phyloP scores from a whole-genome alignment of 1,284 basidiomycete genomes.

The Rhodotorula sp. region DNA sequence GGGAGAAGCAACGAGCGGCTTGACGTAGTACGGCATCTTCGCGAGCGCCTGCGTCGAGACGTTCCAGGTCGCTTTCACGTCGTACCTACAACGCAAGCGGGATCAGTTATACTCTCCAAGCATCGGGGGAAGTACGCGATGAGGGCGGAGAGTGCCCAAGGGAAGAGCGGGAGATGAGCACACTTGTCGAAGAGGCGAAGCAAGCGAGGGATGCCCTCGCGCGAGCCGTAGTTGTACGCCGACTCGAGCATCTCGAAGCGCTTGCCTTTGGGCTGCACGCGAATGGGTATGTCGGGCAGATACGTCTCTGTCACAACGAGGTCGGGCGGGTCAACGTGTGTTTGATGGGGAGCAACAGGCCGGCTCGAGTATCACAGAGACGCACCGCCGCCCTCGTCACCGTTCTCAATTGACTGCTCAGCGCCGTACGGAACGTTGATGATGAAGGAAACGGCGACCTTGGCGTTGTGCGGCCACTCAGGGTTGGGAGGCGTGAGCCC shows the following conservation, averaged over 20 bases:
- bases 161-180: too few species aligned
- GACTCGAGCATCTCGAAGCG: constrained; percentile 51
- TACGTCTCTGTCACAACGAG: constrained; percentile 35
- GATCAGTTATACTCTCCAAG: too few species aligned
- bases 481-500: constrained; percentile 50
- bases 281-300: constrained; percentile 44
- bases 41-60: constrained; percentile 47
- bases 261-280: constrained; percentile 41
- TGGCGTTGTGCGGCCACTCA: constrained; percentile 52
- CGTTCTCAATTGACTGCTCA: constrained; percentile 50
- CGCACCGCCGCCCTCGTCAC: constrained; percentile 51
- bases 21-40: constrained; percentile 41
- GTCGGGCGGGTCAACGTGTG: too few species aligned
- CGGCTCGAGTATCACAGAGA: too few species aligned
- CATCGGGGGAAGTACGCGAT: too few species aligned
- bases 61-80: constrained; percentile 43
- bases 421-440: constrained; percentile 54
- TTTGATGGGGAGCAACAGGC: too few species aligned
- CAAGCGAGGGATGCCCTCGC: constrained; percentile 53
- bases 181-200: constrained; percentile 50
- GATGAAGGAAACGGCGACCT: constrained; percentile 51
- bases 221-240: constrained; percentile 53
- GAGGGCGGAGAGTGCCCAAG: too few species aligned
- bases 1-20: constrained; percentile 38
- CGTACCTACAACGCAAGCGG: too few species aligned